Percentiles rank a stretch among this genome's conserved stretches.
phyloP scores from a whole-genome alignment of 2,329 filamentous ascomycete genomes.

The Cladosporium sp. region DNA sequence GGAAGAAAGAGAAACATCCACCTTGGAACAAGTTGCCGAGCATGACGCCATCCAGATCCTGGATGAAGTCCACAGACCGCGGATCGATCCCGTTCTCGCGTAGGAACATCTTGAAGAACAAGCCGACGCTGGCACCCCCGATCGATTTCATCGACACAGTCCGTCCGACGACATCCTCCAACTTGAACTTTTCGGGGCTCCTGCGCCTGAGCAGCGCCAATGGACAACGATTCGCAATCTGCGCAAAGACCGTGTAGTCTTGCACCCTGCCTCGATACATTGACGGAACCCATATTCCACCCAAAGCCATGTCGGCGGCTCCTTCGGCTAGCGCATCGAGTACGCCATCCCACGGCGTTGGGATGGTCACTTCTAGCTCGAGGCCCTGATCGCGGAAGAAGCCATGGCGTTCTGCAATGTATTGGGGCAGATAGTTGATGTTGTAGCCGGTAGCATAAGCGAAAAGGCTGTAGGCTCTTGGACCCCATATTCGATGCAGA shows the following conservation, averaged over 20 bases:
- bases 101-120: slow-evolving; percentile 31
- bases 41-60: slow-evolving; percentile 28
- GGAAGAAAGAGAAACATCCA: slow-evolving; percentile 1
- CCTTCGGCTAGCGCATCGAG: slow-evolving; percentile 28
- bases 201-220: slow-evolving; percentile 25
- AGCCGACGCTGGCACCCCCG: slow-evolving; percentile 26
- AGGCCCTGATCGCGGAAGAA: slow-evolving; percentile 36
- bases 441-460: slow-evolving; percentile 30
- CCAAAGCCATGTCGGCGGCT: slow-evolving; percentile 27
- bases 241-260: slow-evolving; percentile 26
- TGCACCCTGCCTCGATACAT: slow-evolving; percentile 25
- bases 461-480: too few relatives aligned
- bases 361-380: slow-evolving; percentile 33
- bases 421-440: slow-evolving; percentile 37
- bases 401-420: slow-evolving; percentile 35
- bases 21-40: slow-evolving; percentile 27
- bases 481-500: too few relatives aligned
- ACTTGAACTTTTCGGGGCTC: slow-evolving; percentile 19
- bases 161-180: slow-evolving; percentile 21
- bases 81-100: slow-evolving; percentile 26
- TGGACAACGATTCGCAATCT: slow-evolving; percentile 26
- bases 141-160: slow-evolving; percentile 28
- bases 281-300: slow-evolving; percentile 28
- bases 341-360: slow-evolving; percentile 32
- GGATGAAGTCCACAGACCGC: slow-evolving; percentile 24